phyloP scores from a whole-genome alignment of 2,329 filamentous ascomycete species.

The Graphilbum ipis-grandicollis region DNA sequence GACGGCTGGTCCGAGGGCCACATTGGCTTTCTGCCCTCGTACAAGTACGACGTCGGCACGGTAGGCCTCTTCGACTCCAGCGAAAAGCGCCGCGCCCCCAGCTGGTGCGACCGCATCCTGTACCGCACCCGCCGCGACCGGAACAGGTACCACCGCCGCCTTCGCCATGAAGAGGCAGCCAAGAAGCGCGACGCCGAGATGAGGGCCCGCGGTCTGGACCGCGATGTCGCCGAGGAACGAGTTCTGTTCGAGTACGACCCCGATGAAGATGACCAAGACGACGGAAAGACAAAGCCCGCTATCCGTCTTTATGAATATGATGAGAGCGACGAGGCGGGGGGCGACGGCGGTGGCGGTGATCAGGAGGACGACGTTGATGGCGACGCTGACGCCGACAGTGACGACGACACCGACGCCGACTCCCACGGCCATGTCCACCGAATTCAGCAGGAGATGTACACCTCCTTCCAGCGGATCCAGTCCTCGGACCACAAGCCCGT shows the following conservation, averaged over 20 bases:
- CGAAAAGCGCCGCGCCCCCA: conserved; percentile 81
- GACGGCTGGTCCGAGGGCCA: conserved; percentile 84
- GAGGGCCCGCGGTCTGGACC: conserved; percentile 59
- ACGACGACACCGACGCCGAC: conserved; percentile 3
- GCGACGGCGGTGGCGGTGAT: background rate
- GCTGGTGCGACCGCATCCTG: conserved; percentile 92
- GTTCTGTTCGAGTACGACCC: conserved; percentile 86
- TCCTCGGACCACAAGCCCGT: conserved; percentile 95
- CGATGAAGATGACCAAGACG: conserved; percentile 47
- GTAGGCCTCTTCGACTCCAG: conserved; percentile 86
- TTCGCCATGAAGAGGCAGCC: conserved; percentile 49
- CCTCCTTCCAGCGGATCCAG: conserved; percentile 33
- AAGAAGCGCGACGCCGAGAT: conserved; percentile 74
- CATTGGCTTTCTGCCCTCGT: conserved; percentile 81
- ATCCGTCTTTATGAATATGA: conserved; percentile 47
- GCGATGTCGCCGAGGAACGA: conserved; percentile 58
- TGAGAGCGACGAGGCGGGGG: conserved; percentile 28
- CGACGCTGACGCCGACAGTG: conserved; percentile 3
- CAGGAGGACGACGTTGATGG: background rate
- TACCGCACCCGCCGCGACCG: conserved; percentile 63
- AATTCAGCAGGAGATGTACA: conserved; percentile 15
- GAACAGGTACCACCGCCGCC: conserved; percentile 43
- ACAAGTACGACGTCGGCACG: conserved; percentile 95
- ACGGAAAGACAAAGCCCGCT: conserved; percentile 22
- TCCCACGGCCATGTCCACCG: background rate